A percentile compares a stretch with the other conserved stretches of the same genome.
Evolutionary conservation across 2,329 filamentous ascomycete species (phyloP).

Genomic region (Hypoxylon sp.): DNA sequence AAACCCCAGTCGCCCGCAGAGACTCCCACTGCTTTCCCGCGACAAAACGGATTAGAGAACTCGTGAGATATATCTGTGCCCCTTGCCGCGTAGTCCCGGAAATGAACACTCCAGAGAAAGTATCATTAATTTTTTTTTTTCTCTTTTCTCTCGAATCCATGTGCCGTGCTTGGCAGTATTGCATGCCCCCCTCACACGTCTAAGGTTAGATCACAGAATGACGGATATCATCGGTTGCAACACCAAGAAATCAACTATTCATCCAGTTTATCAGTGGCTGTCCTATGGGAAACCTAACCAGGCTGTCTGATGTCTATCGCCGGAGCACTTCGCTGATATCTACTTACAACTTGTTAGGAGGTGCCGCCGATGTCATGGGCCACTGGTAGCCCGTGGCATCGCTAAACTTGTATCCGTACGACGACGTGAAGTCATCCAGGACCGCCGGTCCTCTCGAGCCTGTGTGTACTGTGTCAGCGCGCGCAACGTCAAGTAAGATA

Average conservation of each 20-base stretch:
- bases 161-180: constrained; percentile 28
- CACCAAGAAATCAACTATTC: constrained; percentile 35
- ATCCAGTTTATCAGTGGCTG: constrained; percentile 30
- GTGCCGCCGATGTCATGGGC: constrained; percentile 76
- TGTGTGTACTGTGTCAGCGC: constrained; percentile 52
- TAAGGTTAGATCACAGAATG: constrained; percentile 18
- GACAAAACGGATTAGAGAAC: constrained; percentile 15
- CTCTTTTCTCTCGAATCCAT: constrained; percentile 16
- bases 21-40: constrained; percentile 31
- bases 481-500: background rate
- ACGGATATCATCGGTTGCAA: constrained; percentile 29
- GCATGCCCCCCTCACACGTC: constrained; percentile 20
- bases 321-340: constrained; percentile 35
- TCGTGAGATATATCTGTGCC: constrained; percentile 12
- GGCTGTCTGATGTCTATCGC: constrained; percentile 40
- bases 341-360: constrained; percentile 82
- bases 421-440: constrained; percentile 96
- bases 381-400: constrained; percentile 96
- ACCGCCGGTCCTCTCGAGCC: constrained; percentile 96
- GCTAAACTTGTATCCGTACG: constrained; percentile 98
- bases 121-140: constrained; percentile 9
- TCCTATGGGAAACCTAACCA: constrained; percentile 21
- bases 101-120: constrained; percentile 19
- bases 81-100: constrained; percentile 15
- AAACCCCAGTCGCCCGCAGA: constrained; percentile 1